Base-by-base conservation (phyloP, 140 eudicot genomes). In the Cichorium intybus region DNA sequence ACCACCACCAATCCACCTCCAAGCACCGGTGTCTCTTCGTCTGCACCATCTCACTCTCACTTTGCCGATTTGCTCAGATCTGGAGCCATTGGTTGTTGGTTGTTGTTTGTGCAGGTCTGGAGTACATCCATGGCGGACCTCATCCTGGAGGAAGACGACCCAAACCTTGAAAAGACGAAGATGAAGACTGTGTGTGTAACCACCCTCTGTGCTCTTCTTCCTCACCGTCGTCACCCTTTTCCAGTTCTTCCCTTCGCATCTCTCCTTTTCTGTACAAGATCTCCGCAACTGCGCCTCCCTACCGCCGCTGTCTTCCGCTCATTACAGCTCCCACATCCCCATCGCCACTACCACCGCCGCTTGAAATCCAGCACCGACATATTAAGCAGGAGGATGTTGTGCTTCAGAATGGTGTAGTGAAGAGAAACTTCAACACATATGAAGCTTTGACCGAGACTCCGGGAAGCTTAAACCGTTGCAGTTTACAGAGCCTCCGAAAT, bases 371-470 rank as follows among this genome's bases (percentile, higher is more conserved):
- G 0, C 66, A 7, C 53, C 8, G 2, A 10, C 29, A 62, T 9
- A 6, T 46, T 3, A 63, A 47, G 29, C 45, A 26, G 0, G 6
- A 29, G 4, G 89, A 81, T 2, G 57, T 64, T n/a, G 12, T 74
- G 0, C 72, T 77, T 2, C 58, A 34, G 0, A 18, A 24, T 28
- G 87, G 95, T 22, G 65, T 81, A 0, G 2, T 83, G 0, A 86
- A 81, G n/a, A 59, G 97, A 4, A 52, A 57, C 17, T 84, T 89
- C 79, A 69, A 83, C 35, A 79, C 95, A 3, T 68, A 62, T 1
- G 70, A 54, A 14, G 95, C 82, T 2, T 22, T 82, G 0, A 22
- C 47, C 14, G 95, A 89, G 51, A 23, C 71, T 6, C 71, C 78
- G 0, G 49, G 48, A 0, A 61, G 49, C 49, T 58, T 73, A 20